A percentile compares a stretch with the other conserved stretches of the same genome.
Conservation (phyloP, 2,329 filamentous ascomycete genomes). For the Stagonosporopsis vannaccii region DNA sequence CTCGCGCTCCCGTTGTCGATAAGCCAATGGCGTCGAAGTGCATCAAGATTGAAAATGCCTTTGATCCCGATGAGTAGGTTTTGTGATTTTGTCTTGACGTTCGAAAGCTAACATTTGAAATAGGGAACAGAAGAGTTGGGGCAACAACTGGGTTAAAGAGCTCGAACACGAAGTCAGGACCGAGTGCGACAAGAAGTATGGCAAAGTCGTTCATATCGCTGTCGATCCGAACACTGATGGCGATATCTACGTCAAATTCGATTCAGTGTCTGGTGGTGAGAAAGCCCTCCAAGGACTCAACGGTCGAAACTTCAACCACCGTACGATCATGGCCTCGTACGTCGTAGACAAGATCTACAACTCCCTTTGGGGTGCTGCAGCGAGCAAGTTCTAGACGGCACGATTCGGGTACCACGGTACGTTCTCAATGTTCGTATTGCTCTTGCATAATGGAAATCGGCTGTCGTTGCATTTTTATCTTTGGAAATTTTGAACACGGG, state of each 20-base stretch:
- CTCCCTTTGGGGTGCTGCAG: conserved; percentile 70
- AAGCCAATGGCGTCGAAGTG: conserved; percentile 89
- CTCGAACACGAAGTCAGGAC: conserved; percentile 90
- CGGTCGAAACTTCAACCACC: conserved; percentile 92
- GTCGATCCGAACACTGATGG: conserved; percentile 92
- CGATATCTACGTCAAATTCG: conserved; percentile 98
- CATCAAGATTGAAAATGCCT: conserved; percentile 94
- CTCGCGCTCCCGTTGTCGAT: conserved; percentile 79
- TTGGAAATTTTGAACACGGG: conserved; percentile 1
- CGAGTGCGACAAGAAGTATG: conserved; percentile 95
- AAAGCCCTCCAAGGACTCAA: conserved; percentile 98
- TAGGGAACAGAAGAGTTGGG: conserved; percentile 38
- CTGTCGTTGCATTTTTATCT: conserved; percentile 7
- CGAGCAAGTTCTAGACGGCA: conserved; percentile 34
- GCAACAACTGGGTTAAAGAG: conserved; percentile 79
- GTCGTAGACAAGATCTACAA: conserved; percentile 99
- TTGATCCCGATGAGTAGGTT: conserved; percentile 85
- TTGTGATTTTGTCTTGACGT: not conserved
- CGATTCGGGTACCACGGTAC: conserved; percentile 21
- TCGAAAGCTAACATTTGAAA: conserved; percentile 23
- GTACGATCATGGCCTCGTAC: conserved; percentile 91
- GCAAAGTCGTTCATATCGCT: conserved; percentile 95
- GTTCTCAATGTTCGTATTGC: conserved; percentile 17
- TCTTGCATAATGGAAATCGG: conserved; percentile 10
- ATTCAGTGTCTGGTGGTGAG: conserved; percentile 91